A percentile compares a stretch with the other conserved stretches of the same genome.
These are phyloP conservation scores for Rhododendron griersonianum DNA, from an alignment of 148 eudicot genomes.

Conservation along the genomic window DNA sequence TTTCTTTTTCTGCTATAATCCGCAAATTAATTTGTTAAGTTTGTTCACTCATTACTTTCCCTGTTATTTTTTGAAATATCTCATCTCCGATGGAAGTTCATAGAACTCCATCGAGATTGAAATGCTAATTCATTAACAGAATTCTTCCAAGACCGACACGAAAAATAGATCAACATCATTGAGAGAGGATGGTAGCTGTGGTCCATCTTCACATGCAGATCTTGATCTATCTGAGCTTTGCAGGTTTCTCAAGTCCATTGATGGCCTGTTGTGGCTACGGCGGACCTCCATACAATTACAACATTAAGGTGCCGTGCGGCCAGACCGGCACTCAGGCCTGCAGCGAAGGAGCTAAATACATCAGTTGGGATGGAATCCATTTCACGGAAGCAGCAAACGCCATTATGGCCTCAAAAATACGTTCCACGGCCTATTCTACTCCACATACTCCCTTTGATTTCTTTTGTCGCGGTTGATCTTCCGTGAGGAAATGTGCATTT, in stretches of 20 bases:
- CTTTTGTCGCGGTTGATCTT: constrained; percentile 43
- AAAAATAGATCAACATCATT: not conserved
- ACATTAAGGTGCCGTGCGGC: constrained; percentile 63
- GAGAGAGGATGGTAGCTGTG: not conserved
- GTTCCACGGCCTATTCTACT: constrained; percentile 59
- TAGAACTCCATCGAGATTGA: not conserved
- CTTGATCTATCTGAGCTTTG: not conserved
- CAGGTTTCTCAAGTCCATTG: constrained; percentile 72
- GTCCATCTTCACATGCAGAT: not conserved
- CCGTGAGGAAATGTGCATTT: no score
- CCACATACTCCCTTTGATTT: constrained; percentile 58
- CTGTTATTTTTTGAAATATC: not conserved
- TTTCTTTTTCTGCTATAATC: no score
- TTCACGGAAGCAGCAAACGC: constrained; percentile 85
- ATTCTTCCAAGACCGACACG: not conserved
- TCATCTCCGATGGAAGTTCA: not conserved
- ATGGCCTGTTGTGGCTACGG: constrained; percentile 94
- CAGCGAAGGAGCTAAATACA: constrained; percentile 36
- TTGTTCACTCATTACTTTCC: not conserved
- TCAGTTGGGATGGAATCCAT: constrained; percentile 92
- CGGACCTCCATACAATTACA: constrained; percentile 85
- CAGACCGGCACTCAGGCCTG: constrained; percentile 54
- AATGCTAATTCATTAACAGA: not conserved
- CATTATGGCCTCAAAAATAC: constrained; percentile 60
- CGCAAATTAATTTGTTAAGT: no score